Evolutionary conservation across 2,329 filamentous ascomycete species (phyloP).

Genomic region (Parastagonospora nodorum): DNA sequence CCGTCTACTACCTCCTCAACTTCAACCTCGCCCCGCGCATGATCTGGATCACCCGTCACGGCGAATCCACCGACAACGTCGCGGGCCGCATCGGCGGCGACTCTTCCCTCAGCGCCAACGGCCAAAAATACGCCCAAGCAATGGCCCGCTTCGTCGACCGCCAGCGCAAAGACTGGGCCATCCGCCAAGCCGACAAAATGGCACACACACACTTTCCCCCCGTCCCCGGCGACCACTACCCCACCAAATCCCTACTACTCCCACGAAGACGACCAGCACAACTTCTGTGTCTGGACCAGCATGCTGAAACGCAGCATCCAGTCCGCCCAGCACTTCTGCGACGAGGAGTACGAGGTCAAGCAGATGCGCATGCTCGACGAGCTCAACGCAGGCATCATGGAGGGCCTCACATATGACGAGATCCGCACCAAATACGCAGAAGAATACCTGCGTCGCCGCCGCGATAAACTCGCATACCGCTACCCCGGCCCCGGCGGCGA

Average conservation of each 20-base stretch:
- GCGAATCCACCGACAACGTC: slow-evolving; percentile 87
- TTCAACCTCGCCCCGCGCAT: slow-evolving; percentile 95
- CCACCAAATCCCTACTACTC: slow-evolving; percentile 88
- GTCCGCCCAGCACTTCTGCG: slow-evolving; percentile 88
- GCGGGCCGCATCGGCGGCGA: slow-evolving; percentile 90
- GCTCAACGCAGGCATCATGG: slow-evolving; percentile 88
- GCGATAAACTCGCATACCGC: slow-evolving; percentile 92
- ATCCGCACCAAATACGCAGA: slow-evolving; percentile 79
- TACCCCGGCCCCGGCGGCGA: slow-evolving; percentile 96
- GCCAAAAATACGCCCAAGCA: slow-evolving; percentile 76
- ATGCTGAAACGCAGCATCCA: slow-evolving; percentile 92
- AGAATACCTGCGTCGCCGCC: slow-evolving; percentile 78
- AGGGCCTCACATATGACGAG: slow-evolving; percentile 92
- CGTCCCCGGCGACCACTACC: slow-evolving; percentile 84
- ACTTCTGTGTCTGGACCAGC: slow-evolving; percentile 97
- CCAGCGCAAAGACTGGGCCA: slow-evolving; percentile 80
- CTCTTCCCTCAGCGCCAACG: slow-evolving; percentile 80
- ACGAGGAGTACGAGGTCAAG: slow-evolving; percentile 92
- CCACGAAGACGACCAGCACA: slow-evolving; percentile 65
- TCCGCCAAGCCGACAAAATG: slow-evolving; percentile 78
- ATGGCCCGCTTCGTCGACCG: slow-evolving; percentile 83
- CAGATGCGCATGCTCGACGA: slow-evolving; percentile 98
- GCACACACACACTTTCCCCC: slow-evolving; percentile 85
- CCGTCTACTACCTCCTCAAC: slow-evolving; percentile 92
- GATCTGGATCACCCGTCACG: slow-evolving; percentile 97